Conservation (phyloP, 1,139 yeast species). For the Oligophagozyma castellii region DNA sequence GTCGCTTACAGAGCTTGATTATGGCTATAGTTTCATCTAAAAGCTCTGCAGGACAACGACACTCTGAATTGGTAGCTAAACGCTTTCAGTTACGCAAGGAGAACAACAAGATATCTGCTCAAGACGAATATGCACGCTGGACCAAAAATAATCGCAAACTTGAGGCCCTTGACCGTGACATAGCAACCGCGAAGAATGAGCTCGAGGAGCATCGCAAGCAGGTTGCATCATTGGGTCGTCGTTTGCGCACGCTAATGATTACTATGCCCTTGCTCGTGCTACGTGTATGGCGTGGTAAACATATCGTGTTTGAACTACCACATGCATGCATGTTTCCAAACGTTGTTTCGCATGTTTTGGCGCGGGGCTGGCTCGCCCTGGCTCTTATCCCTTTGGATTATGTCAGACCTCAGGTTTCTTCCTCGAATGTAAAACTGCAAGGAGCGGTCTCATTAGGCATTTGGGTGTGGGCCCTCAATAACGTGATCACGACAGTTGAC, state of each 20-base stretch:
- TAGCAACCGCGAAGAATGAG: constrained; percentile 31
- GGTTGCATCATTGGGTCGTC: constrained; percentile 35
- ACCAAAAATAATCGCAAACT: constrained; percentile 71
- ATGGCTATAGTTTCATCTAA: too few relatives aligned
- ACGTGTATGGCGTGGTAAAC: constrained; percentile 23
- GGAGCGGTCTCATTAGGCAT: constrained; percentile 20
- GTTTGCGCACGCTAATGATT: constrained; percentile 23
- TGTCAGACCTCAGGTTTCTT: constrained; percentile 3
- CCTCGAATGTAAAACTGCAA: constrained; percentile 3
- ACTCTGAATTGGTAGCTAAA: constrained; percentile 30
- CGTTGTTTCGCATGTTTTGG: constrained; percentile 16
- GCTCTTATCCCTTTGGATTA: constrained; percentile 16
- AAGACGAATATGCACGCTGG: constrained; percentile 93
- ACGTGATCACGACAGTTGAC: constrained; percentile 16
- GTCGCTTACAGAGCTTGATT: constrained; percentile 11
- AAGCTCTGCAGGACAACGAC: too few relatives aligned
- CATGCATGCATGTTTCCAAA: constrained; percentile 18
- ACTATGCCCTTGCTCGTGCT: constrained; percentile 21
- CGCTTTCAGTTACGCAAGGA: constrained; percentile 36
- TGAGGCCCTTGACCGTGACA: constrained; percentile 43
- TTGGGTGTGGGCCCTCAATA: constrained; percentile 23
- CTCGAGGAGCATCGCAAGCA: constrained; percentile 47
- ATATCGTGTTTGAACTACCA: constrained; percentile 19
- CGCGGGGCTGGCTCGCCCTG: constrained; percentile 22
- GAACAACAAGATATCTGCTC: constrained; percentile 60